Conservation (phyloP, 2,329 filamentous ascomycete genomes). For the Pseudonectria buxi region DNA sequence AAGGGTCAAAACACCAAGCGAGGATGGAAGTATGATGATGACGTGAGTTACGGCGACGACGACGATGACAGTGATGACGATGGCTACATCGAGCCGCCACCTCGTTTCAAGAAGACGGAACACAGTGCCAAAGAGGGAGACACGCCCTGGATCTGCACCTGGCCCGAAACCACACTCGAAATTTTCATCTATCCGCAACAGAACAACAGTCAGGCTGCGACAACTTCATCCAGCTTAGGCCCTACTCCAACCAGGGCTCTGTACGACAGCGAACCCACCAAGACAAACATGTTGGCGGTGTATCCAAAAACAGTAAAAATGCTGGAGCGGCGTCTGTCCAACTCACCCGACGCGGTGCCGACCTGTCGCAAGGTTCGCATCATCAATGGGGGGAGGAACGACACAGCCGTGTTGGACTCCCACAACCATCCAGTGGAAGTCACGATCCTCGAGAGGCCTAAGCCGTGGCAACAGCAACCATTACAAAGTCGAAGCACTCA, state of each 20-base stretch:
- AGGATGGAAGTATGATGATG: constrained; percentile 10
- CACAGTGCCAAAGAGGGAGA: constrained; percentile 37
- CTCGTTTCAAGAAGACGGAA: constrained; percentile 15
- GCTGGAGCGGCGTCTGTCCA: constrained; percentile 42
- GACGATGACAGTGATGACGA: constrained; percentile 9
- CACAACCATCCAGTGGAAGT: constrained; percentile 37
- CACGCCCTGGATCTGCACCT: constrained; percentile 52
- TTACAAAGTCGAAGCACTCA: constrained; percentile 1
- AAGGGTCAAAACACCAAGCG: constrained; percentile 23
- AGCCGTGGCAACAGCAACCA: constrained; percentile 3
- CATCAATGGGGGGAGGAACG: constrained; percentile 29
- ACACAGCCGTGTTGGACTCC: constrained; percentile 28
- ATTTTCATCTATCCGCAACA: constrained; percentile 51
- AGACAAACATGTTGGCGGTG: constrained; percentile 20
- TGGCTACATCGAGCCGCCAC: constrained; percentile 15
- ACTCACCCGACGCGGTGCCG: constrained; percentile 27
- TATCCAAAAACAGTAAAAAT: constrained; percentile 51
- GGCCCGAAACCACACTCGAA: constrained; percentile 49
- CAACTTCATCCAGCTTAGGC: constrained; percentile 7
- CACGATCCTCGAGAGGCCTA: constrained; percentile 34
- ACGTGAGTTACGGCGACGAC: constrained; percentile 9
- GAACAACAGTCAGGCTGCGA: constrained; percentile 33
- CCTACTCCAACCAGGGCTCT: constrained; percentile 3
- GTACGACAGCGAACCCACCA: constrained; percentile 3
- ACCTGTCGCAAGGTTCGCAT: constrained; percentile 45